Evolutionary conservation across 768 basidiomycete species (phyloP).

Genomic region (Calvatia gigantea): DNA sequence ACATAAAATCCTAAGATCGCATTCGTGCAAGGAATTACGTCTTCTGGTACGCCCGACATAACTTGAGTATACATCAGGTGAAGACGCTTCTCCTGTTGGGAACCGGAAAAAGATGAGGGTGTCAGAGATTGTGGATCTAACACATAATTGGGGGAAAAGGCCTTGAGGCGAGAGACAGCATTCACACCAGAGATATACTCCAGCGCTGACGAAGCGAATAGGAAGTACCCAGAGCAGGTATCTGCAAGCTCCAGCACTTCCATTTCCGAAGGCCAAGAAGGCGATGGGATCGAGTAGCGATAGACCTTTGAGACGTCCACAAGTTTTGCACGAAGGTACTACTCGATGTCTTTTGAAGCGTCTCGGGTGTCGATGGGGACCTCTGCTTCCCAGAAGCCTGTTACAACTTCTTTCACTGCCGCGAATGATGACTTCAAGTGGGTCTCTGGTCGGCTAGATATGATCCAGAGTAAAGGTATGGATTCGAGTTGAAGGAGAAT

Average conservation of each 20-base stretch:
- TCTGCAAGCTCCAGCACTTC: not conserved
- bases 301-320: not conserved
- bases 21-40: not conserved
- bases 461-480: not conserved
- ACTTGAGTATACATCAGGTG: not conserved
- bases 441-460: not conserved
- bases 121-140: no score
- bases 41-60: not conserved
- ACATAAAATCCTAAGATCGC: not conserved
- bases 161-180: not conserved
- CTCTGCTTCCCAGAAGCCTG: not conserved
- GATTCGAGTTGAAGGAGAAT: not conserved
- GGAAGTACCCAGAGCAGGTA: not conserved
- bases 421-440: not conserved
- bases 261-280: not conserved
- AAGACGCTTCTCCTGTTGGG: no score
- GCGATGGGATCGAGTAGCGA: not conserved
- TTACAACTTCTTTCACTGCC: not conserved
- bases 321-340: not conserved
- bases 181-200: not conserved
- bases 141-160: not conserved
- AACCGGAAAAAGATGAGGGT: no score
- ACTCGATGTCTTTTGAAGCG: not conserved
- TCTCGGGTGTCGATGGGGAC: not conserved
- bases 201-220: not conserved